Base-by-base conservation (phyloP, 106 monocot species). In the Phalaenopsis equestris region DNA sequence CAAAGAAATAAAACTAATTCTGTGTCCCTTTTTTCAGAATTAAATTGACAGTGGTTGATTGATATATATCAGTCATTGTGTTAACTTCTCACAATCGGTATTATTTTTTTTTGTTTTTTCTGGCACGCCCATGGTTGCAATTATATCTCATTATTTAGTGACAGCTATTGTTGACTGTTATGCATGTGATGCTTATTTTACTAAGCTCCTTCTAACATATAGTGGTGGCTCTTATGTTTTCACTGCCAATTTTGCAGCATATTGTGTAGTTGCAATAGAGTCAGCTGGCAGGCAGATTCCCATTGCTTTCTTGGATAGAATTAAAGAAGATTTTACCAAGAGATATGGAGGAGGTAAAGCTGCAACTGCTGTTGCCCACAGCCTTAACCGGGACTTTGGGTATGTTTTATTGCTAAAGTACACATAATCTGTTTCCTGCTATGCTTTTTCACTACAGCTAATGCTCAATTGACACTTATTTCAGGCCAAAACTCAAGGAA, bases 401-500 rank as follows among this genome's bases (percentile, higher is more conserved):
- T 81, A 81, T 55, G 5, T 57, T 41, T 41, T 47, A 30, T 48
- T 55, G 1, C 6, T 1, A 36, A 30, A 21, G 2, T 65, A 61
- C 61, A 21, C 6, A 21, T 8, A 21, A n/a, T 19, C 5, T 4
- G 21, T 61, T 61, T 61, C 21, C 64, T 61, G 18, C 61, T 61
- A 46, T 7, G 18, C 15, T 39, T 2, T 52, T 52, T 52, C 12
- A 3, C 12, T 12, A 10, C 12, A 12, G 14, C 52, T 12, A 2
- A 14, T 39, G 14, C 11, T 19, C 42, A n/a, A 42, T 12, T 76
- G 18, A 30, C 76, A 23, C 18, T 76, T 76, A 76, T 75, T 38
- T 42, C 72, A 85, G 84, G 42, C 36, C 84, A 56, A 85, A 85
- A 72, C 56, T 85, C 55, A 85, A 85, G 75, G 81, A 85, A 38